Evolutionary conservation across 305 asterid genomes (phyloP).

Genomic region (Fraxinus nigra): DNA sequence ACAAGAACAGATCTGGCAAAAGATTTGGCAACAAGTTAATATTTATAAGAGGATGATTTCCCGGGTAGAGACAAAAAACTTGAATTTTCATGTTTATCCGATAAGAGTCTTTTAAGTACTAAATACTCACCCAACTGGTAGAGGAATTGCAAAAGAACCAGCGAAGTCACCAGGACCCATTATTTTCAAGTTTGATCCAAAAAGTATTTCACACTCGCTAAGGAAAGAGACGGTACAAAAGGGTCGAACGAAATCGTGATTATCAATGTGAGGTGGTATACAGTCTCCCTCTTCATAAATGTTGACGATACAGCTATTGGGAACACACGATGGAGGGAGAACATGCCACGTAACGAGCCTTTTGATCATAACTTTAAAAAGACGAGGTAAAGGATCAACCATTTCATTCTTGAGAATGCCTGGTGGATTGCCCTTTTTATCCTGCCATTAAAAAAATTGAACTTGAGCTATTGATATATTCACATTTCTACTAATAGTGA

Average conservation of each 20-base stretch:
- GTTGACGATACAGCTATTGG: slow-evolving; percentile 92
- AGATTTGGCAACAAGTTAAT: slow-evolving; percentile 16
- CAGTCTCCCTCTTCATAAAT: slow-evolving; percentile 91
- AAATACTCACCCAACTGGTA: slow-evolving; percentile 85
- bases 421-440: slow-evolving; percentile 78
- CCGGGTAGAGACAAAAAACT: background rate
- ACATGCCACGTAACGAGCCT: slow-evolving; percentile 87
- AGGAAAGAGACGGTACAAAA: slow-evolving; percentile 92
- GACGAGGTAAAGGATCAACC: slow-evolving; percentile 80
- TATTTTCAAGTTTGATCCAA: slow-evolving; percentile 71
- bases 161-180: slow-evolving; percentile 71
- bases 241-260: slow-evolving; percentile 86
- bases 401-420: slow-evolving; percentile 64
- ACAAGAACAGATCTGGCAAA: slow-evolving; percentile 85
- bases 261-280: slow-evolving; percentile 94
- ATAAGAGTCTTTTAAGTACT: background rate
- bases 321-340: slow-evolving; percentile 81
- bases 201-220: slow-evolving; percentile 74
- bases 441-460: slow-evolving; percentile 45
- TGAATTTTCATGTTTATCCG: background rate
- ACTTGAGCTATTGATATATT: background rate
- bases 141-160: slow-evolving; percentile 58
- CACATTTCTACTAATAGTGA: background rate
- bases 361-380: slow-evolving; percentile 77
- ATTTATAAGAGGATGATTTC: background rate